Evolutionary conservation across 148 eudicot species (phyloP).

Genomic region (Suaeda aralocaspica): DNA sequence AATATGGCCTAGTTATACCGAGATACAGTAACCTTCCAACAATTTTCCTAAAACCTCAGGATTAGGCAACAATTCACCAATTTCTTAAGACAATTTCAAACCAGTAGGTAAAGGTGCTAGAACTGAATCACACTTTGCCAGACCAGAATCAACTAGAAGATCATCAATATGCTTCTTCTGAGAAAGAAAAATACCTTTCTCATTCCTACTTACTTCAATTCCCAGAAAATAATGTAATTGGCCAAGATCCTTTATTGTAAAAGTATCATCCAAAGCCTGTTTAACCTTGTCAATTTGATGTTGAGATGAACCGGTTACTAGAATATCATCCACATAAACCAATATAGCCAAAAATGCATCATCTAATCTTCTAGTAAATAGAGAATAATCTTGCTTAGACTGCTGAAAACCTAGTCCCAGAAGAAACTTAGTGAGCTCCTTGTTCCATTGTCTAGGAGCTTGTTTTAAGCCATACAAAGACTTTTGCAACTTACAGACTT

Average conservation of each 20-base stretch:
- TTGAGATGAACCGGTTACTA: too few species aligned
- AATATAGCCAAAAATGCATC: too few species aligned
- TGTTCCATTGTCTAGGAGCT: too few species aligned
- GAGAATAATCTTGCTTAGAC: too few species aligned
- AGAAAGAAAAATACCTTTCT: background rate
- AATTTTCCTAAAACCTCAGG: background rate
- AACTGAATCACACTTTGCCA: background rate
- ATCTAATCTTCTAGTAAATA: too few species aligned
- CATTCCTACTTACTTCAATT: background rate
- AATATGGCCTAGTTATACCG: background rate
- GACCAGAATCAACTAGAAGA: background rate
- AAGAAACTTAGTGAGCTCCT: too few species aligned
- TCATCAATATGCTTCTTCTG: background rate
- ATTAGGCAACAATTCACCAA: background rate
- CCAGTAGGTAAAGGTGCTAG: background rate
- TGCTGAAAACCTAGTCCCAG: too few species aligned
- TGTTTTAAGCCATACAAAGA: background rate
- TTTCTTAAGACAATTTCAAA: too few species aligned
- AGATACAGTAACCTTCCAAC: background rate
- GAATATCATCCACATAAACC: too few species aligned
- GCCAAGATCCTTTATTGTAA: background rate
- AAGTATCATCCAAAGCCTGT: too few species aligned
- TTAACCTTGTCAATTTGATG: too few species aligned
- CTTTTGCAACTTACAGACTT: background rate
- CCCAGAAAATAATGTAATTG: background rate